Conservation (phyloP, 139 green algal genomes). For the Chlamydomonas incerta region DNA sequence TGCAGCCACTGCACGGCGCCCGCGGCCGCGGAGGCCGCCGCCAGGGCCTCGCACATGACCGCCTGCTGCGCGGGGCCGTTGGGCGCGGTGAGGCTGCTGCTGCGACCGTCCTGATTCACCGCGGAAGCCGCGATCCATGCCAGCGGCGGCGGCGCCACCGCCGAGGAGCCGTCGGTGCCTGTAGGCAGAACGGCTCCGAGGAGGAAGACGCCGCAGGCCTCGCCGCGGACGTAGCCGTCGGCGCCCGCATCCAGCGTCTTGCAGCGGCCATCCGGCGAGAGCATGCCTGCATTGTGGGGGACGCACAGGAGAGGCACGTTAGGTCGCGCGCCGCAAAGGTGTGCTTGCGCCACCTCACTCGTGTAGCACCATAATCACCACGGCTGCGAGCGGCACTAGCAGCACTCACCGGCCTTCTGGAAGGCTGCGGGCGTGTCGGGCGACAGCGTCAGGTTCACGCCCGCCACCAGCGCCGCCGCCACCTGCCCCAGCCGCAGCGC, state of each 20-base stretch:
- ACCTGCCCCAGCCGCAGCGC: constrained; percentile 50
- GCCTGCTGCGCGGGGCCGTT: constrained; percentile 89
- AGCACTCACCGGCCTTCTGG: constrained; percentile 35
- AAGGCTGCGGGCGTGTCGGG: constrained; percentile 73
- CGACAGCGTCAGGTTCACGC: constrained; percentile 79
- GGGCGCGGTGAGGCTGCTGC: constrained; percentile 86
- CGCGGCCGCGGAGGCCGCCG: constrained; percentile 37
- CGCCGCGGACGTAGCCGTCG: constrained; percentile 84
- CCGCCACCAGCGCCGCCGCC: constrained; percentile 62
- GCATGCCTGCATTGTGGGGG: constrained; percentile 57
- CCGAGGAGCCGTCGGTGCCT: background rate
- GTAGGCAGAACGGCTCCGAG: background rate
- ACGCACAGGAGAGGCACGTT: no score
- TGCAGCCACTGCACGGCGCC: constrained; percentile 61
- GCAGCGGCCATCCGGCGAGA: constrained; percentile 83
- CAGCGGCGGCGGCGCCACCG: background rate
- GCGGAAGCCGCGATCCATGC: constrained; percentile 48
- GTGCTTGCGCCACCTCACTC: no score
- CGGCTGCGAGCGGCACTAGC: no score
- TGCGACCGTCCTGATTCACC: constrained; percentile 89
- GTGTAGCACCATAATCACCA: no score
- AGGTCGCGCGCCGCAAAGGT: no score
- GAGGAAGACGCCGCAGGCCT: constrained; percentile 55
- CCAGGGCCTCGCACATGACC: constrained; percentile 73
- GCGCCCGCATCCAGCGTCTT: constrained; percentile 88